Evolutionary conservation across 2,329 filamentous ascomycete species (phyloP).

Genomic region (Sclerotinia spermophila): DNA sequence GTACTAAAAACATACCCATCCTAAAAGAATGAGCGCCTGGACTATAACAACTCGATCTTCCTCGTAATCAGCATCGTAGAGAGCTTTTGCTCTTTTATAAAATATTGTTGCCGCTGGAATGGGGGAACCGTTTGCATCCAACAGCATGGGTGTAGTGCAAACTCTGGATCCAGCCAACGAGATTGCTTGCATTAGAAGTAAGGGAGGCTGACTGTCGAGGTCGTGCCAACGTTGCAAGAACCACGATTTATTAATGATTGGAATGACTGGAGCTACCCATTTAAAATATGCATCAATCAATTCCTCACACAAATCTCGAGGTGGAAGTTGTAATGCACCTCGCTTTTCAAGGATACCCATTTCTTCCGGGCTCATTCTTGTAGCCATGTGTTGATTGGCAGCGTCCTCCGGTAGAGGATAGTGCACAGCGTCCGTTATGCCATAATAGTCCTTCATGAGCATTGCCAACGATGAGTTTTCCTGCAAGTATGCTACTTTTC

Average conservation of each 20-base stretch:
- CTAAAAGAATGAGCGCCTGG: slow-evolving; percentile 87
- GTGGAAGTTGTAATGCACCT: slow-evolving; percentile 86
- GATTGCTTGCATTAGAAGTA: slow-evolving; percentile 90
- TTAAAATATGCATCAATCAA: slow-evolving; percentile 91
- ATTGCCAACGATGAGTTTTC: slow-evolving; percentile 94
- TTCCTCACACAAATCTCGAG: slow-evolving; percentile 85
- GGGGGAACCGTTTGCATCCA: slow-evolving; percentile 93
- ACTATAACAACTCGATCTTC: slow-evolving; percentile 96
- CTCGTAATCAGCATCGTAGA: slow-evolving; percentile 96
- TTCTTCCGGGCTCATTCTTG: slow-evolving; percentile 90
- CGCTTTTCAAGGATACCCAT: slow-evolving; percentile 92
- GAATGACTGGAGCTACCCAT: slow-evolving; percentile 94
- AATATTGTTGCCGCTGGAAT: slow-evolving; percentile 94
- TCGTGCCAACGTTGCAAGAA: slow-evolving; percentile 95
- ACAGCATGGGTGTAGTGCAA: slow-evolving; percentile 86
- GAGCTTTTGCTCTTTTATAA: slow-evolving; percentile 92
- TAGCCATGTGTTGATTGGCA: slow-evolving; percentile 76
- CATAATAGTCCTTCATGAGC: slow-evolving; percentile 90
- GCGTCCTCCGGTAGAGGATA: slow-evolving; percentile 93
- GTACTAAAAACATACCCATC: slow-evolving; percentile 58
- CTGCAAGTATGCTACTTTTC: slow-evolving; percentile 88
- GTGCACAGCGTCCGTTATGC: slow-evolving; percentile 92
- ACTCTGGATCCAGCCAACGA: slow-evolving; percentile 91
- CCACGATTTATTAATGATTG: slow-evolving; percentile 85
- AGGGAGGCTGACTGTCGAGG: slow-evolving; percentile 84